phyloP scores from a whole-genome alignment of 2,329 filamentous ascomycete genomes.

The Colletotrichum shisoi region DNA sequence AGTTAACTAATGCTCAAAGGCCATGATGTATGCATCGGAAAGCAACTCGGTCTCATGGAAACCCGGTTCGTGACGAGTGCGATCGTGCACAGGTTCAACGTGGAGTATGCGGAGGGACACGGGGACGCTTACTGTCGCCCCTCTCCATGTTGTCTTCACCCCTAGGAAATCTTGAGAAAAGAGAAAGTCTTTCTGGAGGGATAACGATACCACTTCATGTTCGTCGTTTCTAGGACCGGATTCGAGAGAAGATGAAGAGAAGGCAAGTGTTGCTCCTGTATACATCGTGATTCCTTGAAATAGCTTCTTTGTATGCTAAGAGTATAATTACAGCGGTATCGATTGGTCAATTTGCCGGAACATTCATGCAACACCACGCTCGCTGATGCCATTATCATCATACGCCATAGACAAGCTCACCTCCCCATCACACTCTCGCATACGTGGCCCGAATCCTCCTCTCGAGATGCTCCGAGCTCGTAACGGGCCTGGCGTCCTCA shows the following conservation, averaged over 20 bases:
- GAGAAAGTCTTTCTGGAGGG: neutral
- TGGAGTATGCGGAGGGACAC: slow-evolving; percentile 33
- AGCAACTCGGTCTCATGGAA: slow-evolving; percentile 49
- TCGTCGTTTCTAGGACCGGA: too few species aligned
- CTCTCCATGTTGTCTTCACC: slow-evolving; percentile 30
- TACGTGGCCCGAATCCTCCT: slow-evolving; percentile 38
- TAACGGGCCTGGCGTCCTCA: slow-evolving; percentile 29
- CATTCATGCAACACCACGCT: too few species aligned
- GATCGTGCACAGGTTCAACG: slow-evolving; percentile 26
- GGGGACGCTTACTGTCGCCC: slow-evolving; percentile 27
- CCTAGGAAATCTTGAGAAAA: slow-evolving; percentile 2
- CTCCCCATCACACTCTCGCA: neutral
- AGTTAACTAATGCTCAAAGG: neutral
- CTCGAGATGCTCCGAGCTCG: slow-evolving; percentile 34
- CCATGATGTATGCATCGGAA: slow-evolving; percentile 50
- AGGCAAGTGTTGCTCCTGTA: too few species aligned
- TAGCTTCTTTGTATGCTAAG: too few species aligned
- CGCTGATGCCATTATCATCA: too few species aligned
- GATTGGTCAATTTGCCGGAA: too few species aligned
- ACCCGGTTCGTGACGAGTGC: slow-evolving; percentile 39
- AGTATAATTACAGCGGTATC: too few species aligned
- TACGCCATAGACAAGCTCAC: too few species aligned
- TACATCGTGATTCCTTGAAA: too few species aligned
- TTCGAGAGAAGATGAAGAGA: too few species aligned
- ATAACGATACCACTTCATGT: neutral